Base-by-base conservation (phyloP, 176 grass and related monocot genomes). In the Zoysia pacifica region DNA sequence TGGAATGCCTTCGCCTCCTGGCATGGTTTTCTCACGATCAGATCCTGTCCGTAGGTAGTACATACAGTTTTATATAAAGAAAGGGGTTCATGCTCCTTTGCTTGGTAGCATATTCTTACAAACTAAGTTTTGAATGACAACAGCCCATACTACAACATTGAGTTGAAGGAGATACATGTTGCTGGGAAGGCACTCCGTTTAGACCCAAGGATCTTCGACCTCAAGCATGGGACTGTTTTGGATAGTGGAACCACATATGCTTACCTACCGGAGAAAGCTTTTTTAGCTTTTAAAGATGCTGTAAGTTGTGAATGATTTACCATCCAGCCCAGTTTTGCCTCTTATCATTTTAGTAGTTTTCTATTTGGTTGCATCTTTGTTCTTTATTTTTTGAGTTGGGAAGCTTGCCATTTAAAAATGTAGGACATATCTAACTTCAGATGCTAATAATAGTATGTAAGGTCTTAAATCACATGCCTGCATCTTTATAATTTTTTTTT, bases 211-310 rank as follows among this genome's bases (percentile, higher is more conserved):
- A 72, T 95, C 74, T 99, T 99, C 2, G 40, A 99, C 69, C 79
- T 69, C 37, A 95, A 88, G 63, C 86, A 99, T 47, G 97, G 93
- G 41, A 91, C 97, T 82, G 97, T 99, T 49, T 89, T 99, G 86
- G 97, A 99, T 83, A 99, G 97, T 65, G 97, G 97, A 76, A 99
- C 97, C 4, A 99, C 97, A 71, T 99, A 99, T 65, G 93, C 97
- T 12, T 99, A 99, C 80, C 89, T 99, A 55, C 97, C 97, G 9
- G 93, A 93, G 84, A 81, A 93, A 86, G 97, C 97, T 77, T 99
- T 99, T 86, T 39, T 79, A 48, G 86, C 92, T 66, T 99, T 99
- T 71, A 89, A 70, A 93, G 93, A 99, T 79, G 97, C 90, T 80
- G 93, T 99, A 91, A 93, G 92, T 50, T 83, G 75, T 59, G 56